Percentiles rank a stretch among this genome's conserved stretches.
These are phyloP conservation scores for Pseudogymnoascus sp. DNA, from an alignment of 2,329 filamentous ascomycete species.

Conservation along the genomic window DNA sequence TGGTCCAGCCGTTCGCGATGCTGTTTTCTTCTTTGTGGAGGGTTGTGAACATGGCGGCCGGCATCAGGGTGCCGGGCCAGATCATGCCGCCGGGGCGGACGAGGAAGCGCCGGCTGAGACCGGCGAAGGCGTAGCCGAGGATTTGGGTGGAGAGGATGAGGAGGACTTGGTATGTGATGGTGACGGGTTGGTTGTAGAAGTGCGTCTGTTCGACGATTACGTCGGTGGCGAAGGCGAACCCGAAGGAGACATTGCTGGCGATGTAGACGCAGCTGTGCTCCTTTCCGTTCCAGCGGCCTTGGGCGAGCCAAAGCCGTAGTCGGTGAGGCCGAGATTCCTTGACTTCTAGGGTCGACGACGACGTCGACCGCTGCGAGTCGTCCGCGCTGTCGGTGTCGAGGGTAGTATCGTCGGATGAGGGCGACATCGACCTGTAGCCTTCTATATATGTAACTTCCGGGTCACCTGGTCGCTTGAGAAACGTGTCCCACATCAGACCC, in stretches of 20 bases:
- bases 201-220: slow-evolving; percentile 85
- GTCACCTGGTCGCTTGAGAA: slow-evolving; percentile 53
- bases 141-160: slow-evolving; percentile 82
- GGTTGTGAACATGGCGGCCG: slow-evolving; percentile 80
- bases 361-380: slow-evolving; percentile 14
- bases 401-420: slow-evolving; percentile 31
- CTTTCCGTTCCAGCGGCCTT: slow-evolving; percentile 80
- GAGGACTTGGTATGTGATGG: slow-evolving; percentile 69
- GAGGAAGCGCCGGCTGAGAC: slow-evolving; percentile 69
- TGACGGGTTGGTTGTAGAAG: slow-evolving; percentile 76
- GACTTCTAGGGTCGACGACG: slow-evolving; percentile 14
- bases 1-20: slow-evolving; percentile 70
- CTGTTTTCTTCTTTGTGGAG: slow-evolving; percentile 79
- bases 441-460: slow-evolving; percentile 47
- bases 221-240: slow-evolving; percentile 82
- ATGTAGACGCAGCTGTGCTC: slow-evolving; percentile 85
- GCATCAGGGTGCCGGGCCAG: slow-evolving; percentile 83
- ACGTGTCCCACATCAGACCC: slow-evolving; percentile 67
- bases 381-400: slow-evolving; percentile 24
- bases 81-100: slow-evolving; percentile 85
- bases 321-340: slow-evolving; percentile 23
- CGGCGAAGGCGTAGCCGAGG: slow-evolving; percentile 77
- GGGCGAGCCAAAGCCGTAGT: slow-evolving; percentile 64
- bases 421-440: slow-evolving; percentile 29
- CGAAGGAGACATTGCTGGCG: slow-evolving; percentile 82